Base-by-base conservation (phyloP, 768 basidiomycete genomes). In the Auricularia cornea region DNA sequence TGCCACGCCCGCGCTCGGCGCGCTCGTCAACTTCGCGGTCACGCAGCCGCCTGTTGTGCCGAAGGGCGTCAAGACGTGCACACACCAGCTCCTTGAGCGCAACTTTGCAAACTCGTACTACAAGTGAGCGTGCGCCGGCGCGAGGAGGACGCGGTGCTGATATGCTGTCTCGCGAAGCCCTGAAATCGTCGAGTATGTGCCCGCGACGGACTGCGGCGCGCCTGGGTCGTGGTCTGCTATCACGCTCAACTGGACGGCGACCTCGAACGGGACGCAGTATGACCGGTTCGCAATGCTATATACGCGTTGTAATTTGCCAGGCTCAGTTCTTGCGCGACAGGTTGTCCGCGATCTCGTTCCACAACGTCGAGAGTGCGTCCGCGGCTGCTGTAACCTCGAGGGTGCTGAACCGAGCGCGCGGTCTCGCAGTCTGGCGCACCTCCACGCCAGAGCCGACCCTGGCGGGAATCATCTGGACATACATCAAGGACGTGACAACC, bases 401-500 rank as follows among this genome's bases (percentile, higher is more conserved):
- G n/a, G n/a, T n/a, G n/a, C n/a, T n/a, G n/a, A n/a, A n/a, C n/a
- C n/a, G n/a, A n/a, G n/a, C n/a, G n/a, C n/a, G n/a, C n/a, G n/a
- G n/a, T n/a, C n/a, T 29, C 51, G 23, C 57, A 89, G 87, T 90
- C 60, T 90, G 89, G 90, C 79, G 90, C 40, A 90, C 87, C 23
- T 90, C 88, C 0, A 92, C 90, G 20, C 85, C 89, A 0, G 90
- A 92, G 72, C 90, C 90, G 0, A 86, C 84, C 0, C 68, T 66
- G 16, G 78, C 81, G 2, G 90, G 89, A 12, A 90, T 91, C 64
- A 85, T 89, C 59, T 91, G 89, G 89, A 89, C 88, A 1, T 86
- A 81, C 62, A 72, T 84, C 67, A 91, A 91, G 70, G 90, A 92
- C 67, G 87, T 87, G 29, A 87, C 88, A 6, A 83, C 83, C 28